Evolutionary conservation across 106 monocot genomes (phyloP).

Genomic region (Acorus gramineus): DNA sequence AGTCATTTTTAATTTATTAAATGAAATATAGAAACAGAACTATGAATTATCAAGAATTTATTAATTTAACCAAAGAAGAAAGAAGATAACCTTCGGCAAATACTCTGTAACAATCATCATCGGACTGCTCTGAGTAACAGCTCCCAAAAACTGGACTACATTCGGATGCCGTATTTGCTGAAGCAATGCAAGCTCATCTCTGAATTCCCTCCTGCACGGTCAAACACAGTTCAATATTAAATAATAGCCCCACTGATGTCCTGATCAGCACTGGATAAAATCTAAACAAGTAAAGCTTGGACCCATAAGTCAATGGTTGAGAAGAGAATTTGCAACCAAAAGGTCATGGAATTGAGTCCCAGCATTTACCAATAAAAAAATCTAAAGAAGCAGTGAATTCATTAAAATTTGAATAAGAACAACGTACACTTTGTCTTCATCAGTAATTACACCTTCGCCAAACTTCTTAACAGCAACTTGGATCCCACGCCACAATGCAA

Average conservation of each 20-base stretch:
- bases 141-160: constrained; percentile 98
- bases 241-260: too few relatives aligned
- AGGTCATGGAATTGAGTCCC: too few relatives aligned
- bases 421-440: constrained; percentile 95
- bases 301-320: too few relatives aligned
- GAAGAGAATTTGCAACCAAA: constrained; percentile 1
- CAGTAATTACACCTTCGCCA: constrained; percentile 52
- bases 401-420: constrained; percentile 14
- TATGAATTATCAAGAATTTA: background rate
- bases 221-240: background rate
- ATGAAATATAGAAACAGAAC: background rate
- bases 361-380: background rate
- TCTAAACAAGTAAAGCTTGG: too few relatives aligned
- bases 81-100: constrained; percentile 58
- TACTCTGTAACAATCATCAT: constrained; percentile 99
- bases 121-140: constrained; percentile 93
- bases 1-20: background rate
- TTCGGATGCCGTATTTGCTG: constrained; percentile 90
- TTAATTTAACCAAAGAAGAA: background rate
- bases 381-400: constrained; percentile 5
- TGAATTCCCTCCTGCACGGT: constrained; percentile 66
- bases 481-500: constrained; percentile 88
- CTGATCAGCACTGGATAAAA: too few relatives aligned
- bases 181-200: constrained; percentile 91
- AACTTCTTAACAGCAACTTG: constrained; percentile 84